Percentiles rank a stretch among this genome's conserved stretches.
Evolutionary conservation across 2,329 filamentous ascomycete species (phyloP).

Genomic region (Monilinia aucupariae): DNA sequence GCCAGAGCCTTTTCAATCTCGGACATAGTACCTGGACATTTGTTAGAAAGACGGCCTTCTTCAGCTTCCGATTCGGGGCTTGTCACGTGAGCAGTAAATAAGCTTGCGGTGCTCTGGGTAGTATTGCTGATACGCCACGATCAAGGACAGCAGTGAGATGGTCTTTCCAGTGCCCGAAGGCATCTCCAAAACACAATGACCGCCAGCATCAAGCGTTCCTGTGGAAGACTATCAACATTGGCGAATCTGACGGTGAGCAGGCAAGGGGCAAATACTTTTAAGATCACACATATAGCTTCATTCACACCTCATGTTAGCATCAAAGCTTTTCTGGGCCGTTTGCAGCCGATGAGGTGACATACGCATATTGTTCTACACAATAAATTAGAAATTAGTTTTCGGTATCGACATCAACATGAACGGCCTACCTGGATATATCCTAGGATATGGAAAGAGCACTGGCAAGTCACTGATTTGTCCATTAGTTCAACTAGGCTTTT

Average conservation of each 20-base stretch:
- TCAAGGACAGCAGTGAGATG: conserved; percentile 87
- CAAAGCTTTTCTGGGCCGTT: not conserved
- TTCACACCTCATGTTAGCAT: conserved; percentile 19
- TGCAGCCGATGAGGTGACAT: conserved; percentile 23
- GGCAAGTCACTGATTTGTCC: conserved; percentile 53
- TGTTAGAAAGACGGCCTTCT: not conserved
- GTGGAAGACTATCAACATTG: conserved; percentile 19
- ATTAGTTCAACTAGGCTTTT: conserved; percentile 15
- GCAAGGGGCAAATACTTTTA: conserved; percentile 46
- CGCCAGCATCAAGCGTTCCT: conserved; percentile 82
- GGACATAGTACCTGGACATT: conserved; percentile 74
- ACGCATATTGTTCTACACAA: conserved; percentile 63
- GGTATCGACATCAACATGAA: not conserved
- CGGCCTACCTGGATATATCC: conserved; percentile 56
- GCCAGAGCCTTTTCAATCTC: conserved; percentile 97
- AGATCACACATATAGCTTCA: conserved; percentile 74
- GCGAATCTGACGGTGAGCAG: not conserved
- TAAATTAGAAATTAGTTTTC: conserved; percentile 32
- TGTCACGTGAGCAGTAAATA: conserved; percentile 88
- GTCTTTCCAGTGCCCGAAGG: conserved; percentile 98
- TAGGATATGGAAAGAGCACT: conserved; percentile 68
- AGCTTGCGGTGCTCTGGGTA: conserved; percentile 91
- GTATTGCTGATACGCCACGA: conserved; percentile 92
- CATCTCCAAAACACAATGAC: conserved; percentile 97
- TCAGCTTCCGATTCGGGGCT: not conserved